Evolutionary conservation across 179 eudicot genomes (phyloP).

Genomic region (Dionaea muscipula): DNA sequence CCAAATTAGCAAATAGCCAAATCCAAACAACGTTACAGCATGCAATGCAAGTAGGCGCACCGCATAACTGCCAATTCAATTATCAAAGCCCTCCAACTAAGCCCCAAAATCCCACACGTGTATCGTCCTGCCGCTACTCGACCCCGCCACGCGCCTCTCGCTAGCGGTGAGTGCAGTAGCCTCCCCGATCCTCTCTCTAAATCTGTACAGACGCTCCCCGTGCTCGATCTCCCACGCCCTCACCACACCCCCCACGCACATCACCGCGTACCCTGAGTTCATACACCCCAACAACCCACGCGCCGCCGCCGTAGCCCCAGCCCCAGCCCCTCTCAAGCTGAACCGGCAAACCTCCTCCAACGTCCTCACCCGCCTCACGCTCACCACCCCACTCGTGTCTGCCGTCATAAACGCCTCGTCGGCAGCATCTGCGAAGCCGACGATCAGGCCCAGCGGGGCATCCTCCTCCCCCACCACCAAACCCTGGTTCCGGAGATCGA

Average conservation of each 20-base stretch:
- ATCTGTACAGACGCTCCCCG: constrained; percentile 38
- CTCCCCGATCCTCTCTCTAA: constrained; percentile 52
- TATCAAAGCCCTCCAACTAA: no score
- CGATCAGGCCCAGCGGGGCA: constrained; percentile 30
- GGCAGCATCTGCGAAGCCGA: constrained; percentile 38
- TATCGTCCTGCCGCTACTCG: constrained; percentile 28
- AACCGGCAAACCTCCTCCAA: constrained; percentile 46
- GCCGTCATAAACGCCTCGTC: constrained; percentile 22
- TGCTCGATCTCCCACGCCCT: constrained; percentile 57
- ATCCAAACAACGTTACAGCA: no score
- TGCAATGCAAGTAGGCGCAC: no score
- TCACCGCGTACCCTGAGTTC: constrained; percentile 47
- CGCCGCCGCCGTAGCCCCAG: constrained; percentile 7
- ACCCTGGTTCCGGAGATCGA: constrained; percentile 41
- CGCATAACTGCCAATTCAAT: no score
- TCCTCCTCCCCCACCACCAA: constrained; percentile 26
- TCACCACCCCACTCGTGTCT: constrained; percentile 42
- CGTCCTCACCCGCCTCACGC: constrained; percentile 32
- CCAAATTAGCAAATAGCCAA: no score
- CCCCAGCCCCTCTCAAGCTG: constrained; percentile 21
- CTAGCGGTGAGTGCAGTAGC: constrained; percentile 37
- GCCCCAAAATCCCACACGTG: constrained; percentile 64
- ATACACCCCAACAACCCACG: constrained; percentile 50
- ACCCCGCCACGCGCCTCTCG: constrained; percentile 51
- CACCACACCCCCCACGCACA: constrained; percentile 40